Evolutionary conservation across 2,329 filamentous ascomycete species (phyloP).

Genomic region (Tolypocladium endophyticum): DNA sequence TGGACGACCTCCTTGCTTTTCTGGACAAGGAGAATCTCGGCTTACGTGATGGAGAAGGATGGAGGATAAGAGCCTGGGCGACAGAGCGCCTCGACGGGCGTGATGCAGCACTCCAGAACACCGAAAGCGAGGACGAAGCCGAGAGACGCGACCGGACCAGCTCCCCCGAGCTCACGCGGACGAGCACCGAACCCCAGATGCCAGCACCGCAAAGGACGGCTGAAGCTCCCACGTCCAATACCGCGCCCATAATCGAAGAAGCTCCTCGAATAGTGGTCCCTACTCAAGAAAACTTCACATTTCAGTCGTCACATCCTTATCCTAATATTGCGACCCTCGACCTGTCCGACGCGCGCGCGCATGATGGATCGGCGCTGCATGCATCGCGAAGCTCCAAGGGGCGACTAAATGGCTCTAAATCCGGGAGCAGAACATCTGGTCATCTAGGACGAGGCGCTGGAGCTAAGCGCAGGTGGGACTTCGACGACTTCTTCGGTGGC

Average conservation of each 20-base stretch:
- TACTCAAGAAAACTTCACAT: conserved; percentile 55
- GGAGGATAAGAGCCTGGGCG: conserved; percentile 51
- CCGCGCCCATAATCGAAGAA: conserved; percentile 15
- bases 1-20: conserved; percentile 81
- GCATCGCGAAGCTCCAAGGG: conserved; percentile 16
- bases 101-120: conserved; percentile 39
- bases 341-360: conserved; percentile 40
- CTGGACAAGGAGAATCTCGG: conserved; percentile 75
- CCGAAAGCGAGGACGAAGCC: conserved; percentile 60
- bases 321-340: conserved; percentile 52
- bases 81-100: conserved; percentile 59
- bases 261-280: conserved; percentile 36
- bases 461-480: conserved; percentile 61
- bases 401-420: conserved; percentile 15
- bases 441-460: conserved; percentile 55
- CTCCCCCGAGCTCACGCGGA: conserved; percentile 46
- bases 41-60: conserved; percentile 66
- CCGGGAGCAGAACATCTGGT: conserved; percentile 16
- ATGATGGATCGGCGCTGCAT: conserved; percentile 21
- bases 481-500: conserved; percentile 66
- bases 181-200: conserved; percentile 29
- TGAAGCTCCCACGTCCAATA: conserved; percentile 15
- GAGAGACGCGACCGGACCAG: conserved; percentile 51
- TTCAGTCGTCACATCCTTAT: conserved; percentile 53
- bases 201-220: conserved; percentile 11